These are phyloP conservation scores for Huntiella moniliformis DNA, from an alignment of 2,329 filamentous ascomycete genomes.

Conservation along the genomic window DNA sequence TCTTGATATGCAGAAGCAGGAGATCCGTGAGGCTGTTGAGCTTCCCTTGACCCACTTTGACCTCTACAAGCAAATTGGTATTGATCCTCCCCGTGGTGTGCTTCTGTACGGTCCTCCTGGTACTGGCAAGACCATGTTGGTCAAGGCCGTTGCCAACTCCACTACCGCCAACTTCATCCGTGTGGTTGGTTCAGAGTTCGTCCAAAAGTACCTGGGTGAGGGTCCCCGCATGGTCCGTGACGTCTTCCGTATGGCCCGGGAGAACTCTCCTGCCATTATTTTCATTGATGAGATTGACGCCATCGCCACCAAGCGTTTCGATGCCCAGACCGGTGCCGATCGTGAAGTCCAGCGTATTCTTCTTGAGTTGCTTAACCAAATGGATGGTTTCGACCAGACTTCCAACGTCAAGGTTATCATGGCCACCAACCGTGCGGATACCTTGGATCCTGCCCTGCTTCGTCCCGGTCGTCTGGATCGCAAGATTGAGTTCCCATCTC, in stretches of 20 bases:
- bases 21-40: constrained; percentile 95
- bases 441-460: constrained; percentile 81
- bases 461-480: constrained; percentile 88
- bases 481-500: constrained; percentile 96
- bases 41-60: constrained; percentile 93
- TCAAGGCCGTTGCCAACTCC: constrained; percentile 96
- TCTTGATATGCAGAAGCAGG: constrained; percentile 98
- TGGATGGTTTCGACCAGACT: constrained; percentile 98
- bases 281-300: constrained; percentile 99
- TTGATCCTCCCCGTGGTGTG: constrained; percentile 91
- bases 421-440: constrained; percentile 97
- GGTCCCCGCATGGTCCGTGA: constrained; percentile 97
- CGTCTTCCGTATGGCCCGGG: constrained; percentile 95
- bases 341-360: constrained; percentile 97
- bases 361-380: constrained; percentile 93
- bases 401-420: constrained; percentile 99
- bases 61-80: constrained; percentile 97
- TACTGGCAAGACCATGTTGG: constrained; percentile 91
- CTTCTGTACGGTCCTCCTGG: constrained; percentile 90
- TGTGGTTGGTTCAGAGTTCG: constrained; percentile 94
- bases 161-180: constrained; percentile 97
- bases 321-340: constrained; percentile 93
- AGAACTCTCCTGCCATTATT: constrained; percentile 96
- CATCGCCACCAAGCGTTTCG: constrained; percentile 97
- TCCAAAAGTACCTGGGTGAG: constrained; percentile 96